phyloP scores from a whole-genome alignment of 1,284 basidiomycete genomes.

The Pyrrhoderma lamaoense region DNA sequence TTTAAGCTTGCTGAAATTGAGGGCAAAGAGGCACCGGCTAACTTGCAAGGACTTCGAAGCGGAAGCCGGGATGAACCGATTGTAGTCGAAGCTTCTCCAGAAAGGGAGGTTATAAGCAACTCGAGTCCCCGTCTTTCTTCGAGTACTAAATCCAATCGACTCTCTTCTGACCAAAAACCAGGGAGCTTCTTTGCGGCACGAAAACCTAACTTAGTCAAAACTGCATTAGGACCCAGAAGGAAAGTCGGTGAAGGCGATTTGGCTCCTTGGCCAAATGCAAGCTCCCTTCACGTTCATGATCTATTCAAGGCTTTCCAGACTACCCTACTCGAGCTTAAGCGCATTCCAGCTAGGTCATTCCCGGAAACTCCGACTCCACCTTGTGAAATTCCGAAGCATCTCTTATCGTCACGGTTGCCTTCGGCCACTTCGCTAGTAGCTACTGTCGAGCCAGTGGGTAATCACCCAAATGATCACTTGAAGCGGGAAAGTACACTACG shows the following conservation, averaged over 20 bases:
- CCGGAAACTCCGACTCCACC: neutral
- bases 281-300: slow-evolving; percentile 59
- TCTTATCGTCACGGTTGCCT: neutral
- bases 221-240: slow-evolving; percentile 1
- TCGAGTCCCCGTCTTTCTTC: neutral
- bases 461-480: slow-evolving; percentile 4
- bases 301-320: slow-evolving; percentile 33
- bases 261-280: slow-evolving; percentile 43
- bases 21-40: neutral
- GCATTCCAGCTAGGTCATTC: neutral
- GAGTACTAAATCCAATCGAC: slow-evolving; percentile 22
- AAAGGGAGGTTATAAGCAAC: neutral
- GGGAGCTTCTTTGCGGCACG: slow-evolving; percentile 15
- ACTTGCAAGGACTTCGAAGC: neutral
- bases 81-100: slow-evolving; percentile 37
- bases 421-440: neutral
- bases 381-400: neutral
- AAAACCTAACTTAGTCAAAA: neutral
- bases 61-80: slow-evolving; percentile 35
- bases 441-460: slow-evolving; percentile 5
- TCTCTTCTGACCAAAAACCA: neutral
- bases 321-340: slow-evolving; percentile 13
- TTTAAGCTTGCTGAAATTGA: too few species aligned
- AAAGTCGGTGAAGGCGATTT: slow-evolving; percentile 18
- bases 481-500: neutral